phyloP scores from a whole-genome alignment of 495 filamentous ascomycete species.

The Neurospora pannonica region DNA sequence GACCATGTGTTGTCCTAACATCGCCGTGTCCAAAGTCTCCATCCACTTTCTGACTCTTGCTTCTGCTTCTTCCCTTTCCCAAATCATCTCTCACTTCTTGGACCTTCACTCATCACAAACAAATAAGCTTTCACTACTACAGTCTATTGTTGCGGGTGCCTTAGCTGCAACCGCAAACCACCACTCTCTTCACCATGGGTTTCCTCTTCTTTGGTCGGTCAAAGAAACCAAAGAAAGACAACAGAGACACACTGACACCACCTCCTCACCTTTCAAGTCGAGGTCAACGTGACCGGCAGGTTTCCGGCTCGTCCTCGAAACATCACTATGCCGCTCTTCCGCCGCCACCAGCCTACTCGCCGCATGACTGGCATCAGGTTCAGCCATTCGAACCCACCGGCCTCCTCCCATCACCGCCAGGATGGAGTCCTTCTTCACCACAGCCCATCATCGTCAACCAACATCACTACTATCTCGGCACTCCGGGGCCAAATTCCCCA shows the following conservation, averaged over 20 bases:
- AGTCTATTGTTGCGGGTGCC: not conserved
- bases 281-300: not conserved
- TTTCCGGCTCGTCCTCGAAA: not conserved
- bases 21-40: not conserved
- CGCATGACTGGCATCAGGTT: constrained; percentile 15
- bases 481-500: constrained; percentile 16
- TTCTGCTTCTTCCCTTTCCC: not conserved
- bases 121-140: not conserved
- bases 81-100: not conserved
- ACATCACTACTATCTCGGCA: constrained; percentile 36
- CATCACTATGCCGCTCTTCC: constrained; percentile 5
- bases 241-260: constrained; percentile 4
- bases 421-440: constrained; percentile 23
- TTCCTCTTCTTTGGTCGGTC: constrained; percentile 39
- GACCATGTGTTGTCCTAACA: not conserved
- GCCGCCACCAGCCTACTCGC: constrained; percentile 11
- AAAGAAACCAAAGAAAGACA: constrained; percentile 25
- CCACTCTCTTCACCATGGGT: constrained; percentile 26
- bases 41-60: not conserved
- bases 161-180: not conserved
- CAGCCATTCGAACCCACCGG: constrained; percentile 23
- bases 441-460: constrained; percentile 39
- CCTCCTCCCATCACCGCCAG: constrained; percentile 24
- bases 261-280: not conserved
- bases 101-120: not conserved